Percentiles rank a stretch among this genome's conserved stretches.
phyloP scores from a whole-genome alignment of 345 rosid genomes.

The Reutealis trisperma region DNA sequence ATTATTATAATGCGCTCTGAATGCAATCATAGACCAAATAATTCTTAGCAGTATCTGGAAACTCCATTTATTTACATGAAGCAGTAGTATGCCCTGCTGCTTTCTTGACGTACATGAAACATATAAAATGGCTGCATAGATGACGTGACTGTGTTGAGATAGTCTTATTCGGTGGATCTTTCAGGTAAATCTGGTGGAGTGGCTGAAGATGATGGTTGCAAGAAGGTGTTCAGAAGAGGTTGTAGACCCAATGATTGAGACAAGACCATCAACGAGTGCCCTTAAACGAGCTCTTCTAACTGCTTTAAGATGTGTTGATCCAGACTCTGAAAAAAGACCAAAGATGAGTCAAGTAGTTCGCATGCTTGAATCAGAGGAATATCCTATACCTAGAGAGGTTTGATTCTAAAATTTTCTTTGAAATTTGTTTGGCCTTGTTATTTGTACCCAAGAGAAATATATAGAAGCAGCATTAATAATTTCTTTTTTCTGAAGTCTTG shows the following conservation, averaged over 20 bases:
- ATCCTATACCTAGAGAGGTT: conserved; percentile 86
- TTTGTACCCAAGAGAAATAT: background rate
- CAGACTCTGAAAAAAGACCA: conserved; percentile 89
- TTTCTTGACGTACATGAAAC: background rate
- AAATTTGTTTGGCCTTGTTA: background rate
- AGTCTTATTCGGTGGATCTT: conserved; percentile 22
- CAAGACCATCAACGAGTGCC: conserved; percentile 74
- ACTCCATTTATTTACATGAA: background rate
- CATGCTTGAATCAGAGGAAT: conserved; percentile 94
- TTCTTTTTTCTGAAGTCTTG: too few relatives aligned
- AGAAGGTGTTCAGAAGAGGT: conserved; percentile 81
- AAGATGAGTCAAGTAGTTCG: conserved; percentile 96
- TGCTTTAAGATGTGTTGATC: conserved; percentile 95
- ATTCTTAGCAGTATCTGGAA: background rate
- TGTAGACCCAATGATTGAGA: conserved; percentile 74
- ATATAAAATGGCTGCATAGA: background rate
- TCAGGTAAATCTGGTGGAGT: conserved; percentile 93
- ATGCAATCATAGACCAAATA: background rate
- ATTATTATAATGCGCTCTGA: background rate
- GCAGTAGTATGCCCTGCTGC: background rate
- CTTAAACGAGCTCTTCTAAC: conserved; percentile 92
- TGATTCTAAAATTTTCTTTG: conserved; percentile 23
- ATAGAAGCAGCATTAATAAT: background rate
- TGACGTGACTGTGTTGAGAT: conserved; percentile 1
- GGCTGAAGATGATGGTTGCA: conserved; percentile 93